These are phyloP conservation scores for Oleoguttula mirabilis DNA, from an alignment of 495 filamentous ascomycete genomes.

Conservation along the genomic window DNA sequence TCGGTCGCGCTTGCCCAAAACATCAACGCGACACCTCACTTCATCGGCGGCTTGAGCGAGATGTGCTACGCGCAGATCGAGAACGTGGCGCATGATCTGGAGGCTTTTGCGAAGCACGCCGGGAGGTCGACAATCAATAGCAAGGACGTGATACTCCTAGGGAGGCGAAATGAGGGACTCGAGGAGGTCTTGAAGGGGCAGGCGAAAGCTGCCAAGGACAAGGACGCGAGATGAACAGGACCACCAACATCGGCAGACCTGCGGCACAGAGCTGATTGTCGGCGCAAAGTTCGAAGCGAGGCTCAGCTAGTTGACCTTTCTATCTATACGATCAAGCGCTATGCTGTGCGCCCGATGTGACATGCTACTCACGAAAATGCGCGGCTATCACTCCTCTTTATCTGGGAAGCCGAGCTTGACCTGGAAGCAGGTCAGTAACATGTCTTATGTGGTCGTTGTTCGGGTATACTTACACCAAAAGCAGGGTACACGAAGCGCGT, in stretches of 20 bases:
- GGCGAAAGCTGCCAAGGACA: conserved; percentile 23
- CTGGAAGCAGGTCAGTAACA: background rate
- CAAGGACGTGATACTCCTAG: conserved; percentile 77
- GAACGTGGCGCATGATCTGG: conserved; percentile 30
- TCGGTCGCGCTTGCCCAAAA: conserved; percentile 64
- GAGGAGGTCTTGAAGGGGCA: conserved; percentile 27
- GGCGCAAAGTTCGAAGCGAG: too few species aligned
- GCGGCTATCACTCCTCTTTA: too few species aligned
- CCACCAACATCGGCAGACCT: too few species aligned
- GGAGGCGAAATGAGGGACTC: conserved; percentile 74
- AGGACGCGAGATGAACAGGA: conserved; percentile 8
- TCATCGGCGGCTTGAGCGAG: conserved; percentile 85
- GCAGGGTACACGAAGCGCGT: conserved; percentile 66
- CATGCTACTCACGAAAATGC: too few species aligned
- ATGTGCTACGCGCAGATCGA: conserved; percentile 85
- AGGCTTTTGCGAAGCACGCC: conserved; percentile 52
- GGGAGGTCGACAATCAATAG: conserved; percentile 67
- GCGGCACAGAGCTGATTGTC: too few species aligned
- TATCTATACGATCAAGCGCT: too few species aligned
- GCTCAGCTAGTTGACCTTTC: too few species aligned
- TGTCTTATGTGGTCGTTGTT: background rate
- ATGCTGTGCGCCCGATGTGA: too few species aligned
- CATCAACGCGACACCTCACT: conserved; percentile 85
- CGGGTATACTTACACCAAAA: conserved; percentile 46
- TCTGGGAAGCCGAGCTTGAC: conserved; percentile 22